Conservation (phyloP, 306 rosid species). For the Acacia confusa region DNA sequence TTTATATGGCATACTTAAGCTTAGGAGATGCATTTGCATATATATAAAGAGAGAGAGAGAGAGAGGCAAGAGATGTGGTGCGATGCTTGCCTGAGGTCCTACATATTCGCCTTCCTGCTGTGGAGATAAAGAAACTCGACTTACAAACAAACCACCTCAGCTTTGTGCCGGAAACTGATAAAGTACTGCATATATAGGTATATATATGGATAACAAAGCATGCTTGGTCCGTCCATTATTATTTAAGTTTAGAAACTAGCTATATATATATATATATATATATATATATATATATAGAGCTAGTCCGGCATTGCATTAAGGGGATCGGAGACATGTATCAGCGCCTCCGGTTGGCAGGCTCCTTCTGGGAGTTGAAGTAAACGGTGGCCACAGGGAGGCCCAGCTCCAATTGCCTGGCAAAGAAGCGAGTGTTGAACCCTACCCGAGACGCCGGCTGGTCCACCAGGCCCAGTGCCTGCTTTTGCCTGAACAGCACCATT, state of each 20-base stretch:
- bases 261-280: background rate
- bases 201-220: background rate
- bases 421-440: conserved; percentile 77
- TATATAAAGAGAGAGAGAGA: background rate
- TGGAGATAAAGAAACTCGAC: background rate
- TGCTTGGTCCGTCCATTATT: background rate
- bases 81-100: background rate
- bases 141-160: background rate
- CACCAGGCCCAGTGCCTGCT: conserved; percentile 48
- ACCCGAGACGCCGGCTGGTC: conserved; percentile 63
- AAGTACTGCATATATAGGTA: background rate
- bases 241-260: background rate
- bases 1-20: background rate
- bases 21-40: conserved; percentile 5
- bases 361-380: conserved; percentile 85
- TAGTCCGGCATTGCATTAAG: background rate
- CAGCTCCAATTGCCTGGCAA: conserved; percentile 54
- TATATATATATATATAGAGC: background rate
- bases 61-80: background rate
- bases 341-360: conserved; percentile 66
- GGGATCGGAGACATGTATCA: background rate
- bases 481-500: conserved; percentile 67
- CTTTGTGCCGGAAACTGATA: background rate
- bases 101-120: background rate
- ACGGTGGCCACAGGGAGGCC: conserved; percentile 83